Evolutionary conservation across 192 early-diverging fungal genomes (phyloP), one percentile per base, ranked within the genome.

Genomic region (Phycomyces blakesleeanus): DNA sequence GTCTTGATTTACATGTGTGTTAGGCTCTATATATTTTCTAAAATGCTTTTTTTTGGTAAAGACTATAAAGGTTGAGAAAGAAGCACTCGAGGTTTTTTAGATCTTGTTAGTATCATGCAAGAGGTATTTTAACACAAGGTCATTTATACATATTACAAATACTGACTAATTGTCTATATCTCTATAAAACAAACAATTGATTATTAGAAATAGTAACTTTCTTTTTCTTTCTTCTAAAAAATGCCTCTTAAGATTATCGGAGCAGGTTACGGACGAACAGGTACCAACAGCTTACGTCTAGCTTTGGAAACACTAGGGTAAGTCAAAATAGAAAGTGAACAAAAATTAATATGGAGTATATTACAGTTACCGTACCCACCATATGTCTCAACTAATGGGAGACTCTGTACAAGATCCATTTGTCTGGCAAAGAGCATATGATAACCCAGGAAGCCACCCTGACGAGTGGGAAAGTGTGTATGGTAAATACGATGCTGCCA

Each of bases 191-290:
- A n/a, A n/a, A n/a, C n/a, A n/a, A n/a, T n/a, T n/a, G n/a, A n/a
- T n/a, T n/a, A n/a, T n/a, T n/a, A n/a, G n/a, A n/a, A n/a, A n/a
- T n/a, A n/a, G n/a, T n/a, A n/a, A n/a, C n/a, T n/a, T n/a, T n/a
- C n/a, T n/a, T n/a, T 34, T 7, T 34, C 29, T 12, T 47, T n/a
- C 11, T 47, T 3, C 3, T 7, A 14, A 47, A 47, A 18, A 14
- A 47, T 47, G 44, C 65, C 65, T 29, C 50, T 67, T 47, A 44
- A 67, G 59, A 47, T 67, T 55, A 67, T 67, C 18, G 65, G 67
- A n/a, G 55, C 67, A 6, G 67, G 67, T 4, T 61, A 42, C 34
- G 67, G 67, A 25, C 59, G 67, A 38, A 68, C 67, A 56, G 67
- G 59, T 12, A 68, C 67, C 20, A 54, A 60, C 26, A 55, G 57